Base-by-base conservation (phyloP, 768 basidiomycete genomes). In the Pseudohyphozyma bogoriensis region DNA sequence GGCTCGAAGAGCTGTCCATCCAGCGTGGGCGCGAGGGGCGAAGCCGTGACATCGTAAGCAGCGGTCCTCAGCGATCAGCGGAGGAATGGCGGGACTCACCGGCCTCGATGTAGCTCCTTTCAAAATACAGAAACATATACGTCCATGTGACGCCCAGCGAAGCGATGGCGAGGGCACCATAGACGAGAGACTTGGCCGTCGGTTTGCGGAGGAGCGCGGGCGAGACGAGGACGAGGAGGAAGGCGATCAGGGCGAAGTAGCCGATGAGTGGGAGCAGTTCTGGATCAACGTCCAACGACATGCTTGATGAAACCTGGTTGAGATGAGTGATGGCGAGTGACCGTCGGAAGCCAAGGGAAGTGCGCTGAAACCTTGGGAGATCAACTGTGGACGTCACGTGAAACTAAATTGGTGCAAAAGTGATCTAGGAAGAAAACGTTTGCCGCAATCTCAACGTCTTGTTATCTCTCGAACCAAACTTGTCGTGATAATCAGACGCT, bases 61-160 rank as follows among this genome's bases (percentile, higher is more conserved):
- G 37, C 9, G 9, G 42, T 22, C n/a, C n/a, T n/a, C n/a, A 42
- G 40, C 10, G 13, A 22, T 50, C 28, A 50, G 47, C 47, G 13
- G 31, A 13, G 16, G 12, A 15, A 18, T 2, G 13, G 33, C 12
- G 24, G 16, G n/a, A 1, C 29, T n/a, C 13, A 51, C 59, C 47
- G 2, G 56, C 59, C 5, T 63, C 58, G 2, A 15, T 8, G 50
- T 58, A 65, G 24, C 36, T 37, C 13, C 24, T 2, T 29, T 52
- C 10, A 28, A 69, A 63, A 59, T 58, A 69, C 6, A 22, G 16
- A 6, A 54, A 3, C 68, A 69, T 69, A 62, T 66, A 66, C 3
- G 40, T 42, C 68, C 68, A 69, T 12, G 68, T 69, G 37, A 31
- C 11, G 9, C n/a, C 24, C 4, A 69, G 37, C 22, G 60, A 46